Base-by-base conservation (phyloP, 164 flowering plant species). In the Nymphaea thermarum region DNA sequence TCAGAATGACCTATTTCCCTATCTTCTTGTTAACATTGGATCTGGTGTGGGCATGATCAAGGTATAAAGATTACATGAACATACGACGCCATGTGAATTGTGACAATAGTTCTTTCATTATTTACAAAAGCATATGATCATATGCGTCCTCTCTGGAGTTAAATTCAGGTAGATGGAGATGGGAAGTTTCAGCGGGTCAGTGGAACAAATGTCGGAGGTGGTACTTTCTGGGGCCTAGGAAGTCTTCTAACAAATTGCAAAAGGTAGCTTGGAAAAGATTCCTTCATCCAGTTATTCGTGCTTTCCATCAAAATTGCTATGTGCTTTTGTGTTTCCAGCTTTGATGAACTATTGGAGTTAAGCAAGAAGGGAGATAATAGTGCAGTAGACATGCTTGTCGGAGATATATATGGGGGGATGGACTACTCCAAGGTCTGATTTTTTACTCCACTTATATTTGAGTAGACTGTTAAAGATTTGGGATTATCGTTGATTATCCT, bases 351-450 rank as follows among this genome's bases (percentile, higher is more conserved):
- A 78, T 83, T 94, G 67, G 98, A 94, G 85, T 81, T 91, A 68
- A 94, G 98, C 78, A 97, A 94, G 71, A 82, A 82, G 44, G 98
- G 98, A 78, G 93, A 94, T 75, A 94, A 94, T 78, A 83, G 90
- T n/a, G 83, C 83, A 3, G 82, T 91, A 63, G 98, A 94, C 80
- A 91, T 94, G 98, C 96, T 94, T 77, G 97, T 91, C 68, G 97
- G 98, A 44, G 98, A 94, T 78, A 94, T 94, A 41, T 94, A 94
- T 79, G 98, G 98, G 71, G 98, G 98, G 55, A 80, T 86, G 88
- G 98, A 91, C 70, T 94, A 91, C 71, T 67, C 80, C 57, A 94
- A 94, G 96, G 98, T 87, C 80, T 51, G 44, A 43, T 12, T 43
- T 17, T 43, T 62, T 45, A 44, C 66, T 17, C 44, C 42, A 36